A percentile compares a stretch with the other conserved stretches of the same genome.
phyloP scores from a whole-genome alignment of 148 eudicot species.

The Silene conica region DNA sequence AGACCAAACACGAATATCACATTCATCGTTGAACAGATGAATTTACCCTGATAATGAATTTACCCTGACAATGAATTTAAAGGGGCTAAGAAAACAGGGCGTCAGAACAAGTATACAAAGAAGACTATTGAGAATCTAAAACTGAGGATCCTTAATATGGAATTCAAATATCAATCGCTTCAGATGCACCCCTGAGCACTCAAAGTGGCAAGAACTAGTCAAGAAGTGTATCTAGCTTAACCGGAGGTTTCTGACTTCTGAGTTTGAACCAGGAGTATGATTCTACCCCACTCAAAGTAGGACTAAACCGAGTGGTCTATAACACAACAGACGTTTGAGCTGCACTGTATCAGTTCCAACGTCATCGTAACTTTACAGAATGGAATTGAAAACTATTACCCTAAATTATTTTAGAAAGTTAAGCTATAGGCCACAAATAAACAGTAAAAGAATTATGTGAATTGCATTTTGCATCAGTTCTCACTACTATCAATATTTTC shows the following conservation, averaged over 20 bases:
- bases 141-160: neutral
- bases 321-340: neutral
- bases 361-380: neutral
- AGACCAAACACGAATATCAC: neutral
- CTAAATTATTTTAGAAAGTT: neutral
- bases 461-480: neutral
- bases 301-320: neutral
- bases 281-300: neutral
- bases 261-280: neutral
- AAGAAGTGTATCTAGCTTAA: neutral
- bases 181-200: neutral
- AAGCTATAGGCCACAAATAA: slow-evolving; percentile 2
- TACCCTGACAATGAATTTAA: too few species aligned
- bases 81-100: too few species aligned
- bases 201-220: too few species aligned
- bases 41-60: neutral
- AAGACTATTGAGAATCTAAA: neutral
- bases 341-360: neutral
- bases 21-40: slow-evolving; percentile 9
- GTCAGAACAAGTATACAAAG: neutral
- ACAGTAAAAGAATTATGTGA: neutral
- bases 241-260: neutral
- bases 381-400: neutral
- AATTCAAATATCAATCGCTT: neutral
- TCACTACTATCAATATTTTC: neutral